Conservation (phyloP, 768 basidiomycete genomes). For the Termitomyces sp. region DNA sequence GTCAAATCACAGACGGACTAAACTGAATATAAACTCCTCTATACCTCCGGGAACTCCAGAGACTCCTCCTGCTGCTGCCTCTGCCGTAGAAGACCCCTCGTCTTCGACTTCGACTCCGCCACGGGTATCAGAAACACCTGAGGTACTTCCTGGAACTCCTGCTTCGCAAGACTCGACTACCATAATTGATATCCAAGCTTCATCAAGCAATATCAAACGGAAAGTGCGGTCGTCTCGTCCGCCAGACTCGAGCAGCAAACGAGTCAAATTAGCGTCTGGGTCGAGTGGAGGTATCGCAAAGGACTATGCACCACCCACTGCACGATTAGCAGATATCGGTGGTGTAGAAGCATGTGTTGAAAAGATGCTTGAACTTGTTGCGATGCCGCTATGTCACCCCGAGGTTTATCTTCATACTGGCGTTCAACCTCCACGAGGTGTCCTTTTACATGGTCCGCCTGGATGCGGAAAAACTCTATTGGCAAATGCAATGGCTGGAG, state of each 20-base stretch:
- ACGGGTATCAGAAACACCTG: constrained; percentile 15
- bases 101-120: constrained; percentile 3
- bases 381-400: constrained; percentile 91
- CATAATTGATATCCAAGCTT: constrained; percentile 7
- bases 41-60: constrained; percentile 16
- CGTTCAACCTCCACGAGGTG: constrained; percentile 87
- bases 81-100: constrained; percentile 18
- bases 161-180: constrained; percentile 7
- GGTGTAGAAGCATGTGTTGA: constrained; percentile 84
- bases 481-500: constrained; percentile 94
- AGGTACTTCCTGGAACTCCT: constrained; percentile 6
- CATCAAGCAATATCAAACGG: constrained; percentile 43
- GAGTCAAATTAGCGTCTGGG: constrained; percentile 36
- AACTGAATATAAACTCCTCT: constrained; percentile 60
- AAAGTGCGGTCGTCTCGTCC: constrained; percentile 52
- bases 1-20: constrained; percentile 61
- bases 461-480: constrained; percentile 96
- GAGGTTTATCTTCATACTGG: constrained; percentile 95
- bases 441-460: constrained; percentile 90
- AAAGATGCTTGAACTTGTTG: constrained; percentile 94
- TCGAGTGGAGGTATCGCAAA: constrained; percentile 36
- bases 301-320: constrained; percentile 67
- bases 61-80: constrained; percentile 18
- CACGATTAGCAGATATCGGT: constrained; percentile 80
- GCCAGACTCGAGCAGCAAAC: constrained; percentile 53